phyloP scores from a whole-genome alignment of 1,139 yeast genomes.

The Lipomyces yarrowii region DNA sequence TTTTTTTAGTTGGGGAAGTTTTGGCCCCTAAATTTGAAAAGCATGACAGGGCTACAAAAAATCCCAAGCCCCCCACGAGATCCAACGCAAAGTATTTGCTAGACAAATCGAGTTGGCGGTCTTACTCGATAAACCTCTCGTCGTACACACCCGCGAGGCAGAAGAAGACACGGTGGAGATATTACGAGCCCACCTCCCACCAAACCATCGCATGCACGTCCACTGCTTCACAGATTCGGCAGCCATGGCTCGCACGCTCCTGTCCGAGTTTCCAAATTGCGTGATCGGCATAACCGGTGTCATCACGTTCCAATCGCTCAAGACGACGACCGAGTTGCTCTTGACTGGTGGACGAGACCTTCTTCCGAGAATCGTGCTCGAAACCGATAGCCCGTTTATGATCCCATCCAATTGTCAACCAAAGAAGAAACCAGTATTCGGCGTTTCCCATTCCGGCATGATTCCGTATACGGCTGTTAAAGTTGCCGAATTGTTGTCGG shows the following conservation, averaged over 20 bases:
- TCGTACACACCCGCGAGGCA: constrained; percentile 28
- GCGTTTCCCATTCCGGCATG: constrained; percentile 28
- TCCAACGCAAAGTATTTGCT: constrained; percentile 20
- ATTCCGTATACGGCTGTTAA: constrained; percentile 23
- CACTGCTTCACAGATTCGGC: constrained; percentile 29
- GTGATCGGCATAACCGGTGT: constrained; percentile 29
- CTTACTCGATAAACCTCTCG: constrained; percentile 15
- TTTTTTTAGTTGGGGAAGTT: too few relatives aligned
- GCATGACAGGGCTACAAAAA: constrained; percentile 23
- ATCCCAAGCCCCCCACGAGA: constrained; percentile 16
- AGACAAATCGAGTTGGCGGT: constrained; percentile 20
- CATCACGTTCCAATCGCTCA: constrained; percentile 20
- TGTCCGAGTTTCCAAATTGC: constrained; percentile 20
- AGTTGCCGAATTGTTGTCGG: constrained; percentile 17
- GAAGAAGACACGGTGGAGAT: constrained; percentile 22
- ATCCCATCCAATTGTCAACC: constrained; percentile 14
- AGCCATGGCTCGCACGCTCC: constrained; percentile 18
- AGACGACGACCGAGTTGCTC: constrained; percentile 22
- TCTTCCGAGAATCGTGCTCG: constrained; percentile 20
- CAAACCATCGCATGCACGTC: constrained; percentile 18
- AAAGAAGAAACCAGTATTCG: constrained; percentile 13
- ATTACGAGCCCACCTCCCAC: constrained; percentile 14
- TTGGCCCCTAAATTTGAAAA: neutral
- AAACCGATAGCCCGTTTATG: constrained; percentile 29
- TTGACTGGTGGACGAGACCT: constrained; percentile 10